phyloP scores from a whole-genome alignment of 225 moss, liverwort and hornwort species.

The Antitrichia curtipendula region DNA sequence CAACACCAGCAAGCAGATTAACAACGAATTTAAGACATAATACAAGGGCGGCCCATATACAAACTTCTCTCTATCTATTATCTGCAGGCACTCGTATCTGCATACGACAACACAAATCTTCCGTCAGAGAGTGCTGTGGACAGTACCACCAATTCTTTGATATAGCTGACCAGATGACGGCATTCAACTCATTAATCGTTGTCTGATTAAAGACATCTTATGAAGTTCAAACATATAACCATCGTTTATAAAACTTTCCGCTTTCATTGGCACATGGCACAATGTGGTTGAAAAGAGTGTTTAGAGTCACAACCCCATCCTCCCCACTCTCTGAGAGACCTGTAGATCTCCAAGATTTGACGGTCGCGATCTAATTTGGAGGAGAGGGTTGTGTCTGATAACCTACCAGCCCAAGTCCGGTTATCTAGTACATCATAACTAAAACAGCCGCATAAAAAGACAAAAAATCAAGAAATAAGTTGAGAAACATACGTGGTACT shows the following conservation, averaged over 20 bases:
- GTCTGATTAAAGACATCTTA: background rate
- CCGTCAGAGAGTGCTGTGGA: background rate
- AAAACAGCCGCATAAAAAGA: background rate
- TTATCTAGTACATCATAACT: background rate
- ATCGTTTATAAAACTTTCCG: background rate
- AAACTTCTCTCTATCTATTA: constrained; percentile 16
- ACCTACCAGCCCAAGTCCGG: background rate
- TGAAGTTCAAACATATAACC: background rate
- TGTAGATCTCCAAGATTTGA: background rate
- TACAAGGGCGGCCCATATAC: constrained; percentile 12
- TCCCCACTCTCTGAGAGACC: background rate
- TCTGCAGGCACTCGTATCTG: constrained; percentile 40
- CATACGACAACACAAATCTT: background rate
- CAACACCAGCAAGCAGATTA: constrained; percentile 52
- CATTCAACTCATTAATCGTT: background rate
- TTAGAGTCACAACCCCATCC: background rate
- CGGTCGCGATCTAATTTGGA: background rate
- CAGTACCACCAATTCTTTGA: background rate
- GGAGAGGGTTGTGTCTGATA: background rate
- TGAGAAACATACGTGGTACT: constrained; percentile 54
- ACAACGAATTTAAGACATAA: constrained; percentile 41
- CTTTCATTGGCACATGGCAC: background rate
- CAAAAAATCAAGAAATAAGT: background rate
- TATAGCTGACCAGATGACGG: background rate
- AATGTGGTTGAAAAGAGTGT: background rate